Evolutionary conservation across 2,329 filamentous ascomycete genomes (phyloP).

Genomic region (Xylariales sp.): DNA sequence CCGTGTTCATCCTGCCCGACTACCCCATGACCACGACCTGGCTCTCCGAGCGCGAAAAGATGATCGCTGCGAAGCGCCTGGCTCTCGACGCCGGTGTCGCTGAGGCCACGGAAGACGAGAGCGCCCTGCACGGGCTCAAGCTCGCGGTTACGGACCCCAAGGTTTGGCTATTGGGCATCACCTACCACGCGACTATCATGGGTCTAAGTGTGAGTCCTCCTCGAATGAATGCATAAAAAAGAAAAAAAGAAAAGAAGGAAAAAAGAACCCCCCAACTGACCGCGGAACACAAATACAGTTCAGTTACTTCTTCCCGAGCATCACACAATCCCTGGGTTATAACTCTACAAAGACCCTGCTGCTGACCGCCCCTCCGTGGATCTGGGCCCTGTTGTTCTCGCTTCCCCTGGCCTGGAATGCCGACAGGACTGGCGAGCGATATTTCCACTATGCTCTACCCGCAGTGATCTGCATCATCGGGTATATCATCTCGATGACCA

Average conservation of each 20-base stretch:
- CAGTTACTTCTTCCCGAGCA: slow-evolving; percentile 5
- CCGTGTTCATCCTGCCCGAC: slow-evolving; percentile 14
- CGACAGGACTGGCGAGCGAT: slow-evolving; percentile 2
- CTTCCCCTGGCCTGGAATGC: slow-evolving; percentile 1
- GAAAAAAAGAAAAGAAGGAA: too few relatives aligned
- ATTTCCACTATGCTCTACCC: slow-evolving; percentile 1
- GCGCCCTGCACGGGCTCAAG: slow-evolving; percentile 19
- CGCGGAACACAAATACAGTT: slow-evolving; percentile 8
- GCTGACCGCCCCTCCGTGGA: slow-evolving; percentile 2
- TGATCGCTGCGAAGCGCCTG: slow-evolving; percentile 17
- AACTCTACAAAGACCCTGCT: slow-evolving; percentile 3
- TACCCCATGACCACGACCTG: slow-evolving; percentile 14
- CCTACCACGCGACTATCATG: slow-evolving; percentile 18
- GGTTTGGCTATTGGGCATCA: slow-evolving; percentile 29
- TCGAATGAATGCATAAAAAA: slow-evolving; percentile 22
- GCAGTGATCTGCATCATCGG: slow-evolving; percentile 2
- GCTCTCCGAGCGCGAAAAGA: slow-evolving; percentile 14
- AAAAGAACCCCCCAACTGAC: too few relatives aligned
- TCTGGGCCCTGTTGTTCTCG: slow-evolving; percentile 1
- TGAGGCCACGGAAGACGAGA: slow-evolving; percentile 20
- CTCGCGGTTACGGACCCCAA: slow-evolving; percentile 28
- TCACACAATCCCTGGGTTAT: not conserved
- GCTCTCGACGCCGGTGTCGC: slow-evolving; percentile 14
- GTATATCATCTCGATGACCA: slow-evolving; percentile 4
- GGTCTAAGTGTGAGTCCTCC: slow-evolving; percentile 11